phyloP scores from a whole-genome alignment of 2,329 filamentous ascomycete species.

The Sporothrix phasma region DNA sequence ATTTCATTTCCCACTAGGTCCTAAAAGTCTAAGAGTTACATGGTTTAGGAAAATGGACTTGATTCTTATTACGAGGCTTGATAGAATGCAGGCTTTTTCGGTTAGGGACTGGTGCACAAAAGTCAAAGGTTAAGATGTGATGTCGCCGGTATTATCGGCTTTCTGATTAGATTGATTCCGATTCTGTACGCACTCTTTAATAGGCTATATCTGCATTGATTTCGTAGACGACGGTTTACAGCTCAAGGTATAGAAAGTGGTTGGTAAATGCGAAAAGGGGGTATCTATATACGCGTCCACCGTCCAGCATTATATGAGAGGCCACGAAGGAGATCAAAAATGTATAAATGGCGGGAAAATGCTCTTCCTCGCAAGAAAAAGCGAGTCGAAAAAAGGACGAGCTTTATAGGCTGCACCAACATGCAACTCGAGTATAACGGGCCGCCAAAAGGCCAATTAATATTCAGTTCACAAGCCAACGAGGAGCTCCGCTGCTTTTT shows the following conservation, averaged over 20 bases:
- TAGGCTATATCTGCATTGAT: background rate
- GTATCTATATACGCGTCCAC: constrained; percentile 4
- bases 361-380: background rate
- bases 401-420: too few species aligned
- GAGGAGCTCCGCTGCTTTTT: background rate
- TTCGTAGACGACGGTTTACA: background rate
- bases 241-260: background rate
- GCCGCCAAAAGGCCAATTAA: too few species aligned
- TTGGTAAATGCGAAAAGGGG: background rate
- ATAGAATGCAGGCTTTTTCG: background rate
- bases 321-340: background rate
- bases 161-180: too few species aligned
- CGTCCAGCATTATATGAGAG: background rate
- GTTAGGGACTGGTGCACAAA: too few species aligned
- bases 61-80: background rate
- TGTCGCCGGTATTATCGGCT: too few species aligned
- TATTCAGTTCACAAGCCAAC: too few species aligned
- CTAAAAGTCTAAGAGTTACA: background rate
- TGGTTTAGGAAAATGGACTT: background rate
- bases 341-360: background rate
- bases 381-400: too few species aligned
- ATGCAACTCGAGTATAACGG: too few species aligned
- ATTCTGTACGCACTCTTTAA: too few species aligned
- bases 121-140: too few species aligned
- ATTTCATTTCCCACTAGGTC: background rate